Evolutionary conservation across 164 flowering plant species (phyloP), one percentile per base, ranked within the genome.

Genomic region (Akebia trifoliata): DNA sequence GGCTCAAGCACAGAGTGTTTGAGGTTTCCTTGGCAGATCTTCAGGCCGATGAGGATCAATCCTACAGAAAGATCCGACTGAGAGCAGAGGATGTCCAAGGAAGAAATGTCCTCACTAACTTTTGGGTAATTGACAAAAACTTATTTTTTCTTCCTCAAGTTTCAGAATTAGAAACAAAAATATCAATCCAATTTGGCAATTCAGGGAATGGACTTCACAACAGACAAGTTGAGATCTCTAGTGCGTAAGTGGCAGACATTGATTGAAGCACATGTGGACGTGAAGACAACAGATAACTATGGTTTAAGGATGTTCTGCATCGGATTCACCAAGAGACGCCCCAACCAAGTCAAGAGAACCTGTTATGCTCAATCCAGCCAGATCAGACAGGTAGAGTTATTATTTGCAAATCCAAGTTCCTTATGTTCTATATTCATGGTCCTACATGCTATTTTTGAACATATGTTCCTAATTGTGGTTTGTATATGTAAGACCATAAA

Each of bases 181-280:
- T 48, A 6, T 8, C 11, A 15, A 37, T 45, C 22, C n/a, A 30
- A 12, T 30, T 47, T 43, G 5, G 25, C 37, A 1, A 15, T 28
- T 26, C 44, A 72, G 75, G 76, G 76, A 3, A 73, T 73, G 76
- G 62, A 69, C 31, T 73, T 73, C 54, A 73, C 73, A 1, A 73
- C 76, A 6, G 76, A 73, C 68, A 73, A 73, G 56, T 49, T 73
- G 44, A 66, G 78, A 29, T 72, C 76, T 12, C 59, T 75, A 54
- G 78, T 75, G 12, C 68, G 76, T 4, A 75, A 72, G 69, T 75
- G 78, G 78, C 76, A 72, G 45, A 72, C 76, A n/a, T 63, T 75
- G 64, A 72, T 75, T 39, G 76, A 72, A 57, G 73, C 76, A 11
- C 72, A 73, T 51, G 76, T 73, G 1, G 76, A 73, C 62, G 76